Evolutionary conservation across 176 grass and related monocot species (phyloP).

Genomic region (Lolium multiflorum): DNA sequence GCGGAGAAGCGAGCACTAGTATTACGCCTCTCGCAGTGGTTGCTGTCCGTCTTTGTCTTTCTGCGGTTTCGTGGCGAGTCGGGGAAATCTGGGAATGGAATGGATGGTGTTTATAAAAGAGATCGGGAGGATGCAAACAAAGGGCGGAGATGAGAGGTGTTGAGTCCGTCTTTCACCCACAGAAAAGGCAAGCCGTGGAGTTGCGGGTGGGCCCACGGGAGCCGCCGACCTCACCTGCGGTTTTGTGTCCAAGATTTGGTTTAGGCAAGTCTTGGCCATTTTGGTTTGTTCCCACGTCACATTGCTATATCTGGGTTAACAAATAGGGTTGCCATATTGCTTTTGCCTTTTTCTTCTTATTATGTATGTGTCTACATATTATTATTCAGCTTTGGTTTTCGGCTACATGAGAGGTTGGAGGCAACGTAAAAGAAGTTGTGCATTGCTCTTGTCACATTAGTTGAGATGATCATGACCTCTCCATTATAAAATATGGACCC

Average conservation of each 20-base stretch:
- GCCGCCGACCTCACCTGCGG: slow-evolving; percentile 37
- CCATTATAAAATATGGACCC: too few relatives aligned
- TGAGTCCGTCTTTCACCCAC: slow-evolving; percentile 11
- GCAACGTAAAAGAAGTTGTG: background rate
- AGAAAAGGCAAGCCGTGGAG: slow-evolving; percentile 13
- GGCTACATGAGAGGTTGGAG: background rate
- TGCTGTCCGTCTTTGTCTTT: background rate
- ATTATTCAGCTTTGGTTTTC: background rate
- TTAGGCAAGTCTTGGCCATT: background rate
- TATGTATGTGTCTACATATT: background rate
- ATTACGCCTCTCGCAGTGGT: background rate
- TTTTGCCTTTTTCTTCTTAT: background rate
- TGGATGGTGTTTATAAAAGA: slow-evolving; percentile 39
- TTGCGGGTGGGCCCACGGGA: background rate
- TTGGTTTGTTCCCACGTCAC: background rate
- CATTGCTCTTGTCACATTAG: too few relatives aligned
- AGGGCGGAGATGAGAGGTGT: slow-evolving; percentile 12
- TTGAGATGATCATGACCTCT: too few relatives aligned
- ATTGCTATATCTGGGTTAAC: too few relatives aligned
- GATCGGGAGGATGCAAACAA: background rate
- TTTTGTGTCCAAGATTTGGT: background rate
- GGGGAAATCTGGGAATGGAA: slow-evolving; percentile 10
- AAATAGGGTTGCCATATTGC: background rate
- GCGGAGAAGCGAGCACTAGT: background rate
- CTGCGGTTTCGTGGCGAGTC: slow-evolving; percentile 51